These are phyloP conservation scores for Xerocomus spinulosus DNA, from an alignment of 768 basidiomycete genomes.

Conservation along the genomic window DNA sequence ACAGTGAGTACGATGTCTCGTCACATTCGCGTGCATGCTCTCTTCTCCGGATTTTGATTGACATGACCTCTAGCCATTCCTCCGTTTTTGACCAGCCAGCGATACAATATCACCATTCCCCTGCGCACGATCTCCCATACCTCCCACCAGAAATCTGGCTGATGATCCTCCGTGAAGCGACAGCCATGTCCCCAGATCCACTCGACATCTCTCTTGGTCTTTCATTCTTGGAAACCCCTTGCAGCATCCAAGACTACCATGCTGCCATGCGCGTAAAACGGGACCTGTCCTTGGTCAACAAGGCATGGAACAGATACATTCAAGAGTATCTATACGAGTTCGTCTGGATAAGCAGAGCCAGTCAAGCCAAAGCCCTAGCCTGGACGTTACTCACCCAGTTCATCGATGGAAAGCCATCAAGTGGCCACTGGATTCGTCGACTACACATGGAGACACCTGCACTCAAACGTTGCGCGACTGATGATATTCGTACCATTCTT, in stretches of 20 bases:
- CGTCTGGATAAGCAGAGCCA: slow-evolving; percentile 60
- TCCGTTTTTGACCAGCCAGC: slow-evolving; percentile 2
- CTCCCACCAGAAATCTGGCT: slow-evolving; percentile 66
- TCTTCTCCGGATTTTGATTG: not conserved
- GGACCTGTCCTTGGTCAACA: slow-evolving; percentile 49
- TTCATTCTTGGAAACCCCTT: slow-evolving; percentile 53
- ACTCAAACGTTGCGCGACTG: slow-evolving; percentile 60
- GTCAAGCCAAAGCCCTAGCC: slow-evolving; percentile 46
- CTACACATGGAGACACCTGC: slow-evolving; percentile 66
- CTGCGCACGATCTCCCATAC: slow-evolving; percentile 35
- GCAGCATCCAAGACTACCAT: slow-evolving; percentile 43
- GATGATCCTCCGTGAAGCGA: slow-evolving; percentile 58
- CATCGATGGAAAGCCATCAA: slow-evolving; percentile 34
- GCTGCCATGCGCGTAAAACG: slow-evolving; percentile 46
- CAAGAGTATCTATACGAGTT: slow-evolving; percentile 61
- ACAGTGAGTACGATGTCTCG: slow-evolving; percentile 13
- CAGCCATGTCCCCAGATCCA: slow-evolving; percentile 40
- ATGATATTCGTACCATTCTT: slow-evolving; percentile 63
- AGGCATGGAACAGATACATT: slow-evolving; percentile 49
- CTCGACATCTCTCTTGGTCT: slow-evolving; percentile 46
- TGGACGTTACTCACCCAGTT: slow-evolving; percentile 40
- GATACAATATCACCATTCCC: slow-evolving; percentile 23
- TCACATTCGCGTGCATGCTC: too few species aligned
- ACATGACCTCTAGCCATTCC: slow-evolving; percentile 9
- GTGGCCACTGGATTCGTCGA: slow-evolving; percentile 52